These are phyloP conservation scores for Corynascus novoguineensis DNA, from an alignment of 495 filamentous ascomycete species.

Conservation along the genomic window DNA sequence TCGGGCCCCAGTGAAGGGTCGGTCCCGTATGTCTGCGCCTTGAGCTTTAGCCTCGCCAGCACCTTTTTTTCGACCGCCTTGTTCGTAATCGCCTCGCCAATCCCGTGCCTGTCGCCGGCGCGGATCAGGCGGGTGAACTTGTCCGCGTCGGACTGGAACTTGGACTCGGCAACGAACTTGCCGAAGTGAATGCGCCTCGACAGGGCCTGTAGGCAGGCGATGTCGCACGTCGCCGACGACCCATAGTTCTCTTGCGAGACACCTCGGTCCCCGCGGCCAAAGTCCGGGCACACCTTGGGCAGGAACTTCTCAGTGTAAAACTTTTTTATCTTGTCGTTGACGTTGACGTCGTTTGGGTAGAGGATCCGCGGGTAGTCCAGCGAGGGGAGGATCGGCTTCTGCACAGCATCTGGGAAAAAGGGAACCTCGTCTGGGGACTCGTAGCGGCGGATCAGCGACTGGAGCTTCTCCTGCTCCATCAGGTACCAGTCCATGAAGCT, in stretches of 20 bases:
- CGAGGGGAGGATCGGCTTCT: constrained; percentile 77
- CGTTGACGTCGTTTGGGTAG: constrained; percentile 86
- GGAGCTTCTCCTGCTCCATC: constrained; percentile 77
- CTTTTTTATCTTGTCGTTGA: constrained; percentile 80
- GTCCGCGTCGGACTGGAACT: constrained; percentile 81
- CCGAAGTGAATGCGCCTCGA: constrained; percentile 94
- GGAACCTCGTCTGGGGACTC: constrained; percentile 96
- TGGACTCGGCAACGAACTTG: constrained; percentile 98
- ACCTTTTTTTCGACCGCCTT: constrained; percentile 85
- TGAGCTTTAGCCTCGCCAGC: constrained; percentile 76
- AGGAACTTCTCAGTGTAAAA: constrained; percentile 80
- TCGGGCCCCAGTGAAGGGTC: constrained; percentile 55
- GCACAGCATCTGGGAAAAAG: constrained; percentile 83
- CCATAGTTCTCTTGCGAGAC: constrained; percentile 94
- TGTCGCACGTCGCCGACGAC: constrained; percentile 85
- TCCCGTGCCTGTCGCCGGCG: constrained; percentile 67
- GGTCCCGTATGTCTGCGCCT: constrained; percentile 92
- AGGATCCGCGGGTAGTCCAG: constrained; percentile 86
- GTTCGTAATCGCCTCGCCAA: constrained; percentile 89
- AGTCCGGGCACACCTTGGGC: constrained; percentile 69
- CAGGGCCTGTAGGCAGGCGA: constrained; percentile 82
- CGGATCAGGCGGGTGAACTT: constrained; percentile 74
- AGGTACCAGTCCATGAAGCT: constrained; percentile 95
- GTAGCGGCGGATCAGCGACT: constrained; percentile 93
- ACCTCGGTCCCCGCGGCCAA: constrained; percentile 67